Percentiles rank a stretch among this genome's conserved stretches.
These are phyloP conservation scores for Candida sojae DNA, from an alignment of 1,139 yeast species.

Conservation along the genomic window DNA sequence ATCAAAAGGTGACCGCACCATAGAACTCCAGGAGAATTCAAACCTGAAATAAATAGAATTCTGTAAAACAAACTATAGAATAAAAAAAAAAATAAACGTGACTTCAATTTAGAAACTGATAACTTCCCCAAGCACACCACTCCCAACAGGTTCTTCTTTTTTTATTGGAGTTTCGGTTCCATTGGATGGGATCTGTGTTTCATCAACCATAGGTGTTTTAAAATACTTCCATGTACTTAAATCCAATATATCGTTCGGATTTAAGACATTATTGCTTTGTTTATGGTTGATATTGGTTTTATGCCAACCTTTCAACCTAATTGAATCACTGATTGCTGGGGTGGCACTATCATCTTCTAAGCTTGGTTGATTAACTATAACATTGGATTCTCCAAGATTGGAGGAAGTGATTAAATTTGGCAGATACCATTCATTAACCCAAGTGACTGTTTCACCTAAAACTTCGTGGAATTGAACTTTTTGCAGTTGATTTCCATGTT, in stretches of 20 bases:
- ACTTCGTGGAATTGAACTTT: constrained; percentile 21
- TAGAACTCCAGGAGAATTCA: neutral
- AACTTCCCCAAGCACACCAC: constrained; percentile 9
- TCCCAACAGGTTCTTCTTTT: constrained; percentile 1
- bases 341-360: constrained; percentile 15
- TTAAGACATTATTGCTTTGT: constrained; percentile 14
- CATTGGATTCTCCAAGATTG: too few species aligned
- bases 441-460: constrained; percentile 32
- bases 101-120: constrained; percentile 6
- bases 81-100: constrained; percentile 1
- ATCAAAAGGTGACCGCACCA: neutral
- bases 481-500: constrained; percentile 2
- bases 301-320: constrained; percentile 43
- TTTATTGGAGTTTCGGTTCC: neutral
- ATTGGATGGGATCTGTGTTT: neutral
- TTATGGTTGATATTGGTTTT: constrained; percentile 26
- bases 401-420: constrained; percentile 22
- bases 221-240: constrained; percentile 31
- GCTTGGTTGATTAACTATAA: constrained; percentile 1
- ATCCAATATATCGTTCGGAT: constrained; percentile 29
- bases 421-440: constrained; percentile 46
- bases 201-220: neutral
- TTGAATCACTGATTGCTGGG: constrained; percentile 19
- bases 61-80: neutral
- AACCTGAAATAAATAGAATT: neutral